Conservation (phyloP, 257 asterid genomes). For the Solanum paucissectum region DNA sequence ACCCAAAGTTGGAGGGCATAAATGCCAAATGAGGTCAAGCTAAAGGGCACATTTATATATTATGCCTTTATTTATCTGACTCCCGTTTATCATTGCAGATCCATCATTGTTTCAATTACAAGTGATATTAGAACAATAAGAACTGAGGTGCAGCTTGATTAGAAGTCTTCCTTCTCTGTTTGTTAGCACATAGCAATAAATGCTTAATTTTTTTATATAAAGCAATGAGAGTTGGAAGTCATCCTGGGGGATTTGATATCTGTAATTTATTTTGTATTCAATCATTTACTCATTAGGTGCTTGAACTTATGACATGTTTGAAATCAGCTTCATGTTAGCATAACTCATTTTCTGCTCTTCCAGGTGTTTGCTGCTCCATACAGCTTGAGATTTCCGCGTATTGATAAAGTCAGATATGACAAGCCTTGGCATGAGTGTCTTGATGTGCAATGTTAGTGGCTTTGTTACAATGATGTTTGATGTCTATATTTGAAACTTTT, state of each 20-base stretch:
- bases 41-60: background rate
- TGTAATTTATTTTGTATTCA: background rate
- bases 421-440: slow-evolving; percentile 99
- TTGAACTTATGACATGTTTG: background rate
- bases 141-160: slow-evolving; percentile 58
- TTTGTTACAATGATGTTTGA: slow-evolving; percentile 2
- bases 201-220: background rate
- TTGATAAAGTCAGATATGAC: slow-evolving; percentile 87
- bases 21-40: background rate
- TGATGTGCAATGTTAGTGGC: slow-evolving; percentile 77
- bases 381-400: slow-evolving; percentile 96
- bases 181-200: background rate
- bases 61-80: slow-evolving; percentile 10
- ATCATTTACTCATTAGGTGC: background rate
- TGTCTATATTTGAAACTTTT: background rate
- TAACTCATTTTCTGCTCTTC: slow-evolving; percentile 3
- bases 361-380: slow-evolving; percentile 98
- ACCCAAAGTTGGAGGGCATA: background rate
- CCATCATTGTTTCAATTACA: slow-evolving; percentile 76
- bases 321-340: background rate
- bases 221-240: background rate
- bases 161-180: background rate
- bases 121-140: slow-evolving; percentile 96
- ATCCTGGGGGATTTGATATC: background rate
- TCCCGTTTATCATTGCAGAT: slow-evolving; percentile 34